Conservation (phyloP, 2,329 filamentous ascomycete species). For the Knoxdaviesia capensis region DNA sequence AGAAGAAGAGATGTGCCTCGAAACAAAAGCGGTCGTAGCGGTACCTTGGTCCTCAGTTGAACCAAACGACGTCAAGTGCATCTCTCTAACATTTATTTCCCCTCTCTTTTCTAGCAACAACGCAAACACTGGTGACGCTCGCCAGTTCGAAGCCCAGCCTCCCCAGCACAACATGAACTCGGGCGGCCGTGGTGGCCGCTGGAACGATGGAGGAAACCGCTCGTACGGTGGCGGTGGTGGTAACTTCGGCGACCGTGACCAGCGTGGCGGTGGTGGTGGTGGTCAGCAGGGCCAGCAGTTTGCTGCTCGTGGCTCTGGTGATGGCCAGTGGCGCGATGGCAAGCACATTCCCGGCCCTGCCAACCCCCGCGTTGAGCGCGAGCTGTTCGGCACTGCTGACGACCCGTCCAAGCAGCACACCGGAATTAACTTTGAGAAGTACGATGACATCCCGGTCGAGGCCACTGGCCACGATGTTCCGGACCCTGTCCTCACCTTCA, state of each 20-base stretch:
- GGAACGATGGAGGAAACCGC: slow-evolving; percentile 15
- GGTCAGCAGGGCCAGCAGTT: too few species aligned
- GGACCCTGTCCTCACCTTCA: slow-evolving; percentile 77
- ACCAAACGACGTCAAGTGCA: neutral
- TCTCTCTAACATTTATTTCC: neutral
- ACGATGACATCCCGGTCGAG: slow-evolving; percentile 97
- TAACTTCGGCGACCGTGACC: slow-evolving; percentile 10
- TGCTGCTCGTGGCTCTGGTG: slow-evolving; percentile 57
- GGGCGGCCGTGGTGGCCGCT: slow-evolving; percentile 13
- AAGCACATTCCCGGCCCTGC: slow-evolving; percentile 83
- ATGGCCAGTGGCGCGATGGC: slow-evolving; percentile 90
- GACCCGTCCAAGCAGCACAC: slow-evolving; percentile 91
- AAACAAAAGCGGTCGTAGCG: too few species aligned
- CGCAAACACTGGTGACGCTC: slow-evolving; percentile 26
- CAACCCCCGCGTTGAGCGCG: slow-evolving; percentile 81
- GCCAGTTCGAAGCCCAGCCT: slow-evolving; percentile 7
- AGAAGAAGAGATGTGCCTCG: too few species aligned
- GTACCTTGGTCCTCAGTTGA: neutral
- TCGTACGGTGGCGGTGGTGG: slow-evolving; percentile 17
- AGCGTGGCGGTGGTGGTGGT: slow-evolving; percentile 21
- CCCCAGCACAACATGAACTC: slow-evolving; percentile 10
- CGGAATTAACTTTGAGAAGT: slow-evolving; percentile 99
- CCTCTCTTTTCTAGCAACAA: slow-evolving; percentile 9
- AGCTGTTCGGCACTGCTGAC: slow-evolving; percentile 80
- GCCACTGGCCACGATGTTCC: slow-evolving; percentile 87